These are phyloP conservation scores for Lineolata rhizophorae DNA, from an alignment of 495 filamentous ascomycete species.

Conservation along the genomic window DNA sequence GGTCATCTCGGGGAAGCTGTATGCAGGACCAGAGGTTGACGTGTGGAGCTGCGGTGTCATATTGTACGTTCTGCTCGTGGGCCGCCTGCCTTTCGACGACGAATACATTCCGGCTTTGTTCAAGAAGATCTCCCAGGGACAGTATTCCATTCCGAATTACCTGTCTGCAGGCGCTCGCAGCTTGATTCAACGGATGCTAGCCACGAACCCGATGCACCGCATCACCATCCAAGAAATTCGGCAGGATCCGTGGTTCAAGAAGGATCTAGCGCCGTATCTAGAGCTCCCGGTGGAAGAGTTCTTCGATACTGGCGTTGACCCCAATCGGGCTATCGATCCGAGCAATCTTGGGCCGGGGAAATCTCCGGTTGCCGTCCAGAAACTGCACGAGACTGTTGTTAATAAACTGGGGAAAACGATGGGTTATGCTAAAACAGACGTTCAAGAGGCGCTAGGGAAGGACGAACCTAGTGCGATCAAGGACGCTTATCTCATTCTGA, in stretches of 20 bases:
- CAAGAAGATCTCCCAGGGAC: slow-evolving; percentile 75
- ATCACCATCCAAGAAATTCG: slow-evolving; percentile 88
- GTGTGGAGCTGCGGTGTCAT: slow-evolving; percentile 99
- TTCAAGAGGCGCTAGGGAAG: slow-evolving; percentile 75
- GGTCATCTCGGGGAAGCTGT: slow-evolving; percentile 93
- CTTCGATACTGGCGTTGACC: slow-evolving; percentile 75
- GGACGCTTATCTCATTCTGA: slow-evolving; percentile 92
- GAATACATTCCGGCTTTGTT: slow-evolving; percentile 80
- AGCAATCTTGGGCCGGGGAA: slow-evolving; percentile 53
- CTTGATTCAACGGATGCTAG: slow-evolving; percentile 82
- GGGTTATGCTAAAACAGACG: slow-evolving; percentile 89
- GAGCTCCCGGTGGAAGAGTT: slow-evolving; percentile 84
- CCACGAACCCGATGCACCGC: slow-evolving; percentile 81
- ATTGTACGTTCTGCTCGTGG: slow-evolving; percentile 82
- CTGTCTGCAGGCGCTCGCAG: slow-evolving; percentile 65
- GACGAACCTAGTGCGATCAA: slow-evolving; percentile 95
- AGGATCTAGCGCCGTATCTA: slow-evolving; percentile 65
- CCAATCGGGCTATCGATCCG: slow-evolving; percentile 68
- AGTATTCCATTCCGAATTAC: slow-evolving; percentile 72
- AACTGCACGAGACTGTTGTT: slow-evolving; percentile 76
- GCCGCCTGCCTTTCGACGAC: slow-evolving; percentile 87
- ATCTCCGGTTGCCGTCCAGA: slow-evolving; percentile 36
- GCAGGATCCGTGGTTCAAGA: slow-evolving; percentile 83
- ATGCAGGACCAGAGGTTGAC: slow-evolving; percentile 93
- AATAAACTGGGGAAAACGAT: slow-evolving; percentile 92